Evolutionary conservation across 495 filamentous ascomycete species (phyloP).

Genomic region (Podospora fimiseda): DNA sequence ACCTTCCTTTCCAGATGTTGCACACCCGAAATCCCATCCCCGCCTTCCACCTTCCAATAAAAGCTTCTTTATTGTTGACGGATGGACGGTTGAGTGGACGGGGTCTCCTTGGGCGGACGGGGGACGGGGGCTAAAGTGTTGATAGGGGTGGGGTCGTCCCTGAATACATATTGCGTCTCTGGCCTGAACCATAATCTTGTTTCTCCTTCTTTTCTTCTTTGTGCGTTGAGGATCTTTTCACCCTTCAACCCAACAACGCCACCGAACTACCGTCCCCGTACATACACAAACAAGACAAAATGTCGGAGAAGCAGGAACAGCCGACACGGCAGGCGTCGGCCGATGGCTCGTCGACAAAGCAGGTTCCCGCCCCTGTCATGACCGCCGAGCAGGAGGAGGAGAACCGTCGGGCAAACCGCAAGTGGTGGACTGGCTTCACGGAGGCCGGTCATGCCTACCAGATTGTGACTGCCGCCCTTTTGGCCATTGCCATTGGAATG

Average conservation of each 20-base stretch:
- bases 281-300: neutral
- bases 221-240: neutral
- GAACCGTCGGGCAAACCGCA: slow-evolving; percentile 3
- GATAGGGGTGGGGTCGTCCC: neutral
- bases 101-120: neutral
- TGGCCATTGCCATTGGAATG: slow-evolving; percentile 26
- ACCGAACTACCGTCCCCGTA: neutral
- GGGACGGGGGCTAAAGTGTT: neutral
- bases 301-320: neutral
- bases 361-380: neutral
- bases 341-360: neutral
- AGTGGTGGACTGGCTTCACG: slow-evolving; percentile 9
- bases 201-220: neutral
- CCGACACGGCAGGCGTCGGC: neutral
- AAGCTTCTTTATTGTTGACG: neutral
- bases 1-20: slow-evolving; percentile 5
- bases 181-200: slow-evolving; percentile 3
- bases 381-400: neutral
- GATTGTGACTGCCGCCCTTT: slow-evolving; percentile 23
- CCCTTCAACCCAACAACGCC: neutral
- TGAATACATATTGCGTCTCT: neutral
- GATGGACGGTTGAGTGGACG: slow-evolving; percentile 1
- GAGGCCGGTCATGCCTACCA: slow-evolving; percentile 17
- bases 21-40: neutral
- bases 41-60: neutral